These are phyloP conservation scores for Pneumocystis murina DNA, from an alignment of 1,139 yeast genomes.

Conservation along the genomic window DNA sequence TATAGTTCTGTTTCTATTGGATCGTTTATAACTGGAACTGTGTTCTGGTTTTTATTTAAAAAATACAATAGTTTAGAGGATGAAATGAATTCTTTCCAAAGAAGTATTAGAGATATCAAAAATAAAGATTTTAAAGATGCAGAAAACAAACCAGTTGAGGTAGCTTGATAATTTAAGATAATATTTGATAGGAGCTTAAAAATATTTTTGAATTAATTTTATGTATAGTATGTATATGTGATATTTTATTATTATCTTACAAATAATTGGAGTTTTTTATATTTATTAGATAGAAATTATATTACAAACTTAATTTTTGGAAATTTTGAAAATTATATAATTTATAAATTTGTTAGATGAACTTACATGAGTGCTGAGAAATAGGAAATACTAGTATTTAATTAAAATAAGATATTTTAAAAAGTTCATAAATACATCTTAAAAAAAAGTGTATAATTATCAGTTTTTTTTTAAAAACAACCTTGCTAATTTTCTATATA, in stretches of 20 bases:
- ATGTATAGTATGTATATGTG: too few relatives aligned
- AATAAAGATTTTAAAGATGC: not conserved
- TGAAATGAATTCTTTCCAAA: constrained; percentile 42
- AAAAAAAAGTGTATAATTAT: too few relatives aligned
- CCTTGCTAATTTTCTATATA: not conserved
- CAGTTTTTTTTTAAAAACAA: not conserved
- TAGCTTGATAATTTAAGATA: not conserved
- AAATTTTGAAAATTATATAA: too few relatives aligned
- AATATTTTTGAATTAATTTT: not conserved
- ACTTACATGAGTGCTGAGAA: not conserved
- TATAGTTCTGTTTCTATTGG: constrained; percentile 49
- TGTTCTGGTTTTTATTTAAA: constrained; percentile 49
- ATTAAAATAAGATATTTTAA: not conserved
- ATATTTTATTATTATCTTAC: too few relatives aligned
- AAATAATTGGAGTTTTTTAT: too few relatives aligned
- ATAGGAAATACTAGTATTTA: not conserved
- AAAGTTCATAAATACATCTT: not conserved
- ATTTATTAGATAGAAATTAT: too few relatives aligned
- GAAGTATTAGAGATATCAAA: constrained; percentile 14
- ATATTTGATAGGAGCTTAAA: not conserved
- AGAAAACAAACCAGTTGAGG: not conserved
- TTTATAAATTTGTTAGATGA: too few relatives aligned
- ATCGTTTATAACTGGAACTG: constrained; percentile 42
- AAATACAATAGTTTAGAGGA: constrained; percentile 47
- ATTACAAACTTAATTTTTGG: too few relatives aligned